phyloP scores from a whole-genome alignment of 495 filamentous ascomycete genomes.

The Talaromyces ruber region DNA sequence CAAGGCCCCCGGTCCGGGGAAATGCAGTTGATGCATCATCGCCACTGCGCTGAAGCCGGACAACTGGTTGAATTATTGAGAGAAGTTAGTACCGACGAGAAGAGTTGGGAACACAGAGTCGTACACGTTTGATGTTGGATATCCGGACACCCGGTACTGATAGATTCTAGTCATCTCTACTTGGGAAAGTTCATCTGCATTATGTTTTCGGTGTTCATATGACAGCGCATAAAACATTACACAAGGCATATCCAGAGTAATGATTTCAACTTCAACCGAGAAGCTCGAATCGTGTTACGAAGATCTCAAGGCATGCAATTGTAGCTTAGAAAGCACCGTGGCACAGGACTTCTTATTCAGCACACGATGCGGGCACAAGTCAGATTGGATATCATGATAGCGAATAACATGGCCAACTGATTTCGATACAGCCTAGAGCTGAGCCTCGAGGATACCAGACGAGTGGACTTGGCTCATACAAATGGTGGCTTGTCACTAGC shows the following conservation, averaged over 20 bases:
- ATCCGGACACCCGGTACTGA: not conserved
- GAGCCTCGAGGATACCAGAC: not conserved
- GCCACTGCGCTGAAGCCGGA: not conserved
- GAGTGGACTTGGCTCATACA: not conserved
- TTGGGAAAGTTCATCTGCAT: not conserved
- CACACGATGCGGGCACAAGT: not conserved
- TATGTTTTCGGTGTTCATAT: not conserved
- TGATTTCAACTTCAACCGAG: not conserved
- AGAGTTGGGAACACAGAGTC: not conserved
- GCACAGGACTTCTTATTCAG: not conserved
- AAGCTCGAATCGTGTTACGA: not conserved
- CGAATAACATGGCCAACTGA: not conserved
- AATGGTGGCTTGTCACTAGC: not conserved
- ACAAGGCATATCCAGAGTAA: not conserved
- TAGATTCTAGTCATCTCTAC: too few relatives aligned
- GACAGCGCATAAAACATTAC: not conserved
- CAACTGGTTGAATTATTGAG: not conserved
- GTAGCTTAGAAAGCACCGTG: not conserved
- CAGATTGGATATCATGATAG: not conserved
- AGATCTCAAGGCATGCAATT: not conserved
- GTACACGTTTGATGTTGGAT: not conserved
- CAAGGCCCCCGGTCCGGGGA: not conserved
- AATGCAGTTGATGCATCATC: not conserved
- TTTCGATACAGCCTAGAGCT: not conserved
- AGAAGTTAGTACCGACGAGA: too few relatives aligned